These are phyloP conservation scores for Laburnicola sp. DNA, from an alignment of 2,329 filamentous ascomycete species.

Conservation along the genomic window DNA sequence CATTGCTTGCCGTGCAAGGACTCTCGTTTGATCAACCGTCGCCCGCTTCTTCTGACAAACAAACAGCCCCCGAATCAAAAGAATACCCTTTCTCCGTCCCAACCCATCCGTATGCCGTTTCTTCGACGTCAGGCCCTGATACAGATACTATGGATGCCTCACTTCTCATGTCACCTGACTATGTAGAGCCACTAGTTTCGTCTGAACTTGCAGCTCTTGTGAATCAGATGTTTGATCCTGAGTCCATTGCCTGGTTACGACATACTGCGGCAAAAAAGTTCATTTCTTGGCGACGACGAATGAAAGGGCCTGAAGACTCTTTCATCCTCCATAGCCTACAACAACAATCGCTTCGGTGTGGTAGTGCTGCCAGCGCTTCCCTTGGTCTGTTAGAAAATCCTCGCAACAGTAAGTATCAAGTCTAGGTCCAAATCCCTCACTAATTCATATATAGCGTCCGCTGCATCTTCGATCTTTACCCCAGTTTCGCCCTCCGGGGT, in stretches of 20 bases:
- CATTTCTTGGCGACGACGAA: slow-evolving; percentile 66
- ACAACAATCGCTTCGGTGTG: slow-evolving; percentile 20
- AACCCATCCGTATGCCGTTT: slow-evolving; percentile 70
- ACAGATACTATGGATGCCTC: slow-evolving; percentile 89
- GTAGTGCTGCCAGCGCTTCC: slow-evolving; percentile 34
- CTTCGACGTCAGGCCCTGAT: slow-evolving; percentile 71
- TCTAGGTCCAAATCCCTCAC: not conserved
- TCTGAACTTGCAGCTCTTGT: slow-evolving; percentile 75
- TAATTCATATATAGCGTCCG: slow-evolving; percentile 32
- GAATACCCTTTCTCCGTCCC: slow-evolving; percentile 37
- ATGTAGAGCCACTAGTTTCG: slow-evolving; percentile 74
- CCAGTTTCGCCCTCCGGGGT: slow-evolving; percentile 45
- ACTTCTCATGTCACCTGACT: slow-evolving; percentile 88
- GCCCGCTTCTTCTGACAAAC: slow-evolving; percentile 3
- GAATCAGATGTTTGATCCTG: slow-evolving; percentile 73
- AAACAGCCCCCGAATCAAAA: slow-evolving; percentile 17
- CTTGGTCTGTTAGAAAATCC: slow-evolving; percentile 32
- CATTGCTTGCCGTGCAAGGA: slow-evolving; percentile 39
- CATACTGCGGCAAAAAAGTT: slow-evolving; percentile 83
- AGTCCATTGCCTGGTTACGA: slow-evolving; percentile 78
- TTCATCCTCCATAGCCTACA: slow-evolving; percentile 31
- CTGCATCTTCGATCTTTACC: slow-evolving; percentile 42
- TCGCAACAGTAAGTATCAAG: slow-evolving; percentile 26
- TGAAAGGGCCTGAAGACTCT: slow-evolving; percentile 30
- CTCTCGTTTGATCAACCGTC: slow-evolving; percentile 25